Conservation (phyloP, 371 early-diverging fungal species). For the Circinella umbellata region DNA sequence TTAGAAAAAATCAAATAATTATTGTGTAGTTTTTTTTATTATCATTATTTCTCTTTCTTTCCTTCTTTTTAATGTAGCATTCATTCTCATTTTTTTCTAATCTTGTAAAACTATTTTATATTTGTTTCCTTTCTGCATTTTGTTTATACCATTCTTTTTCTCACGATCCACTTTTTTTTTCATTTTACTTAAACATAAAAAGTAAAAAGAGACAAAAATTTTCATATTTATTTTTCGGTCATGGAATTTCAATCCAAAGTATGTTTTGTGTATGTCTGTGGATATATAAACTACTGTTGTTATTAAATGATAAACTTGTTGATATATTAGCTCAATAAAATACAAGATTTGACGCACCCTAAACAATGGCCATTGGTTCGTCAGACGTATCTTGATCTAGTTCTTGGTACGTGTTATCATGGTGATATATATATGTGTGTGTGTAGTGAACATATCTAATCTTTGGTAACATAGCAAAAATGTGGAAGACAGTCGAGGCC, state of each 20-base stretch:
- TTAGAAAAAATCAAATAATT: background rate
- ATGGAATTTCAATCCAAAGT: background rate
- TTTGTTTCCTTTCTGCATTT: background rate
- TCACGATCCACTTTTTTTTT: background rate
- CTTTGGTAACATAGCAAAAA: conserved; percentile 7
- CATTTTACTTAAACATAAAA: background rate
- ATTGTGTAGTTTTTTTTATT: background rate
- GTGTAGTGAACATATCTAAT: too few relatives aligned
- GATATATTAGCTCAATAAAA: conserved; percentile 10
- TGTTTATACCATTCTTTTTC: conserved; percentile 4
- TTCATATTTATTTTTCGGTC: background rate
- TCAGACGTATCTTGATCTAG: conserved; percentile 20
- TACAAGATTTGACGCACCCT: conserved; percentile 9
- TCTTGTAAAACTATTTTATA: background rate
- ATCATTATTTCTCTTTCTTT: background rate
- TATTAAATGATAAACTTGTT: too few relatives aligned
- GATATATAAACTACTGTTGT: too few relatives aligned
- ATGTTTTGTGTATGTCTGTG: background rate
- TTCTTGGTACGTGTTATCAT: conserved; percentile 1
- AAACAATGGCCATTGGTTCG: conserved; percentile 18
- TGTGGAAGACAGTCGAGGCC: conserved; percentile 14
- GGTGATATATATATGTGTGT: too few relatives aligned
- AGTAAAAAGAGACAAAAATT: background rate
- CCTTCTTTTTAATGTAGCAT: conserved; percentile 9
- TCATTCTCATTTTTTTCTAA: background rate